Percentiles rank a stretch among this genome's conserved stretches.
These are phyloP conservation scores for Cystoderma amianthinum DNA, from an alignment of 768 basidiomycete genomes.

Conservation along the genomic window DNA sequence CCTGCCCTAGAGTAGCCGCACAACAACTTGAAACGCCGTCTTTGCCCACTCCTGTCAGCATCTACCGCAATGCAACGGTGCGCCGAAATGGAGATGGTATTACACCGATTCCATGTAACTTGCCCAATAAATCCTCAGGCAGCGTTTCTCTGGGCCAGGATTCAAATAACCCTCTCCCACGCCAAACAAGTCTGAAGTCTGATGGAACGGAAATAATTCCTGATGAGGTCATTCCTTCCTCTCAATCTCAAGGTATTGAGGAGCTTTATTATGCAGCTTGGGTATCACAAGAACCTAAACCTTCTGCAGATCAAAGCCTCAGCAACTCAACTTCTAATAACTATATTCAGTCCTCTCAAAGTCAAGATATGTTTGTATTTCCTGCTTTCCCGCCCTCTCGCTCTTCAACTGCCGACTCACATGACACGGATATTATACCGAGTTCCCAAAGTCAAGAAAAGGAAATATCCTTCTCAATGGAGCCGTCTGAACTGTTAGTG, in stretches of 20 bases:
- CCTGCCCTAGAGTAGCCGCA: neutral
- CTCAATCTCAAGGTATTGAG: slow-evolving; percentile 1
- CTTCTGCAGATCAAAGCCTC: too few species aligned
- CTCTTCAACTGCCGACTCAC: slow-evolving; percentile 8
- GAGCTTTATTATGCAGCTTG: too few species aligned
- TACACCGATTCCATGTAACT: neutral
- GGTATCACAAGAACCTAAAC: too few species aligned
- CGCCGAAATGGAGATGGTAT: too few species aligned
- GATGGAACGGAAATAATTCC: neutral
- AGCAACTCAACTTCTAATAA: too few species aligned
- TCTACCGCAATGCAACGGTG: neutral
- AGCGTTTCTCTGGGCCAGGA: too few species aligned
- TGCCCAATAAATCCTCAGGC: neutral
- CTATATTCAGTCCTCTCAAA: slow-evolving; percentile 35
- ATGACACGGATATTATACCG: slow-evolving; percentile 23
- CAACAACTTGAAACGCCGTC: neutral
- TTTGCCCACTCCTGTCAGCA: neutral
- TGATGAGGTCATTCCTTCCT: neutral
- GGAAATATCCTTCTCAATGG: slow-evolving; percentile 16
- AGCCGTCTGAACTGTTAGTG: neutral
- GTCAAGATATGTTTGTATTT: slow-evolving; percentile 17
- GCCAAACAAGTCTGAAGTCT: neutral
- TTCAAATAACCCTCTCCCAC: too few species aligned
- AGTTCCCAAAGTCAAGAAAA: slow-evolving; percentile 41
- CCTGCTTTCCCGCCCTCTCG: slow-evolving; percentile 13